Base-by-base conservation (phyloP, 768 basidiomycete species). In the Boletus pseudopeckii region DNA sequence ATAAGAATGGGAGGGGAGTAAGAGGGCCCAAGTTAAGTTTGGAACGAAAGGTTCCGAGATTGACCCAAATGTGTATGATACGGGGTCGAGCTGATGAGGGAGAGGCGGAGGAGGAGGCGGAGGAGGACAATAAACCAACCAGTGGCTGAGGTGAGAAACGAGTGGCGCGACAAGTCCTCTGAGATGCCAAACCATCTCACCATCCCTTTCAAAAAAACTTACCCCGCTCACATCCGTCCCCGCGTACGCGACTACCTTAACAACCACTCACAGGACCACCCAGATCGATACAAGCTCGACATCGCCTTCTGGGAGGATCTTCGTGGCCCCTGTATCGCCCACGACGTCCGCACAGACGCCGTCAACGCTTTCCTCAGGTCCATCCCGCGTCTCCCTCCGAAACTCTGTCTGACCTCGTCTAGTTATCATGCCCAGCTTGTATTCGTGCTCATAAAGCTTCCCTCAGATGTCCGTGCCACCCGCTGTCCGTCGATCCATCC, bases 351-450 rank as follows among this genome's bases (percentile, higher is more conserved):
- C 58, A 73, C 80, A 56, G 74, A 84, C 61, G 61, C 77, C 20
- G 70, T 83, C 61, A 70, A 82, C 57, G 63, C 76, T 5, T 64
- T 77, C 43, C 62, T 87, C 50, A 76, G 77, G 94, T 93, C 60
- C 56, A 84, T 79, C 42, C 20, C 30, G 14, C n/a, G 0, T 48
- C 13, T 28, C 34, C 4, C 44, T 15, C 39, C 15, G 26, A 43
- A 30, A 48, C 34, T 53, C 9, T 3, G 30, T 47, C 57, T 57
- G 46, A 52, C 45, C 43, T 11, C 44, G 45, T 36, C 34, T 59
- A 98, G 96, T 42, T 98, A 98, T 67, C 90, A 97, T 60, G 90
- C 92, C 4, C 95, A 96, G 66, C 82, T 98, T 36, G 76, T 85
- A 0, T 93, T 88, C 56, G 80, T 94, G 32, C 71, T 90, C 56